Evolutionary conservation across 2,329 filamentous ascomycete genomes (phyloP), one percentile per base, ranked within the genome.

Genomic region (Colletotrichum filicis): DNA sequence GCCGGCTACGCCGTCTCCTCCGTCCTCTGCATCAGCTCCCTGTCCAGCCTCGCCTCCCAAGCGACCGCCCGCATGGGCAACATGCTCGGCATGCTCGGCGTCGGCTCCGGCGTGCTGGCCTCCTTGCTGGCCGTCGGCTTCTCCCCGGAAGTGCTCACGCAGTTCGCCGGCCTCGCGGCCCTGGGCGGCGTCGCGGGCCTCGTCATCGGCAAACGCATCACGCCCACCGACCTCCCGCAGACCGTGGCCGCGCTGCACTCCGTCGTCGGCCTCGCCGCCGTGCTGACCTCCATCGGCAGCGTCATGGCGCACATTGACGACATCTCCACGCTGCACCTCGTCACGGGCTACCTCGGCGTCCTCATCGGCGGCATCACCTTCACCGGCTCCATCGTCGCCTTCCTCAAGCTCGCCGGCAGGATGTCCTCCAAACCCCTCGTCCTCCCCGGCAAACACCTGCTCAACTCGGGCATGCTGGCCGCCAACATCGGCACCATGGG

Each of bases 241-340:
- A 97, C 94, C 0, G 95, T 97, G 2, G 95, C 95, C 24, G 95
- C 95, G 0, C 86, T 98, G 35, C 95, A 97, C 83, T 97, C 94
- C 0, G 95, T 98, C 8, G 95, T 98, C 37, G 95, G 95, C 81
- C 87, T 98, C 1, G 95, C 95, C 12, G 95, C 95, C 11, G 95
- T 98, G 0, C 82, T 98, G 77, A 98, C 95, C 1, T 97, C 94
- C 77, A 94, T 97, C 74, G 95, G 94, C 61, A 96, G 94, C 75
- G 94, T 97, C 22, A 91, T 98, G 87, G 74, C 73, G 12, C 73
- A 75, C 28, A 75, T 75, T 16, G 73, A 70, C 16, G 89, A 93
- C 76, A 86, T 95, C 8, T 91, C 94, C 0, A 95, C 92, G 5
- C 85, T 97, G 11, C 95, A 97, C 79, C 89, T 98, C 78, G 93